Evolutionary conservation across 768 basidiomycete genomes (phyloP).

Genomic region (Boletus vermiculosoides): DNA sequence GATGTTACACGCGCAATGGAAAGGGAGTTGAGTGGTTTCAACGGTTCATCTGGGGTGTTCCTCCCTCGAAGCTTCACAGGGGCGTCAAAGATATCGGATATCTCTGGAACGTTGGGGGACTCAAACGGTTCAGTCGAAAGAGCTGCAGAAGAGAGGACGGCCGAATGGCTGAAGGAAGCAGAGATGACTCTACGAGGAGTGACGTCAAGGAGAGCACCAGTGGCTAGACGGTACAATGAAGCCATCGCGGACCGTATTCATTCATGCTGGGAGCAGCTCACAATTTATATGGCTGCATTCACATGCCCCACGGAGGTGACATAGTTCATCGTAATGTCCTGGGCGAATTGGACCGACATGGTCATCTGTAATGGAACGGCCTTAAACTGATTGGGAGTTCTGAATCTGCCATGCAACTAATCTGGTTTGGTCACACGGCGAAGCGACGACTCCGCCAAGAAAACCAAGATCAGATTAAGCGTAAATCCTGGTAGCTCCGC

Average conservation of each 20-base stretch:
- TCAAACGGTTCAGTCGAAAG: constrained; percentile 3
- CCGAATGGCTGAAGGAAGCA: constrained; percentile 16
- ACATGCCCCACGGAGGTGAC: background rate
- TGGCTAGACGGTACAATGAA: constrained; percentile 7
- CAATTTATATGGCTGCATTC: constrained; percentile 20
- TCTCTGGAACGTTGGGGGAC: constrained; percentile 28
- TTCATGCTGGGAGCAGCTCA: background rate
- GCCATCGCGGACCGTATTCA: constrained; percentile 13
- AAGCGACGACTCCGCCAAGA: constrained; percentile 8
- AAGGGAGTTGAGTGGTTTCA: constrained; percentile 4
- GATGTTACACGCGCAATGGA: constrained; percentile 4
- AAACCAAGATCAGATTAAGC: constrained; percentile 5
- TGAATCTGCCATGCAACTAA: background rate
- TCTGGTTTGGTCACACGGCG: background rate
- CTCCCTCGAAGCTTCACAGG: constrained; percentile 41
- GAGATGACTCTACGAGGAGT: constrained; percentile 11
- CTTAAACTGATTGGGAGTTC: constrained; percentile 8
- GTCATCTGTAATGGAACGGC: constrained; percentile 23
- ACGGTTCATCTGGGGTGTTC: constrained; percentile 24
- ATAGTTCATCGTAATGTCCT: background rate
- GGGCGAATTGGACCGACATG: background rate
- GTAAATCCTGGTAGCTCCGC: background rate
- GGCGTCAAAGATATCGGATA: constrained; percentile 54
- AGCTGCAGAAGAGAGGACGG: constrained; percentile 6
- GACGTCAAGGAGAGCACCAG: constrained; percentile 3